Base-by-base conservation (phyloP, 1,139 yeast species). In the Hemisphaericaspora xylofermentans region DNA sequence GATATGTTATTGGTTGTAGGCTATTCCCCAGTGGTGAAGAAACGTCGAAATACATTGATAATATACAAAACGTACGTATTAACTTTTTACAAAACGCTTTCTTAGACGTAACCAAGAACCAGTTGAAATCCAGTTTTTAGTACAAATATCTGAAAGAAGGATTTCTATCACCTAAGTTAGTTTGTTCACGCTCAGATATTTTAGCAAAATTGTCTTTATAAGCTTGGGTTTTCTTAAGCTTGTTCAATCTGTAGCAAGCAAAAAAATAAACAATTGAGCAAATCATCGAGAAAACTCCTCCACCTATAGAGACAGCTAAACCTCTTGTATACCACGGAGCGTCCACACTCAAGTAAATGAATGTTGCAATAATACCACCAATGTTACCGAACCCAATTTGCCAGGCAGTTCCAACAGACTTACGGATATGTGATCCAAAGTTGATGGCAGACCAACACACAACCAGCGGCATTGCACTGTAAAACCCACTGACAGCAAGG, bases 371-470 rank as follows among this genome's bases (percentile, higher is more conserved):
- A 55, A 85, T 84, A 54, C 93, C 94, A 46, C 94, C 94, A 56
- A 84, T 82, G 62, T 86, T 85, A 48, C 93, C 94, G 57, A 84
- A 84, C 2, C 93, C 94, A 50, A 86, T 77, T 54, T 82, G 86
- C 74, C 82, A 81, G 1, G 87, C 88, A 15, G 88, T 78, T 39
- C 86, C 88, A 16, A 84, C 83, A 26, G 85, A 71, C 51, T 83
- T 81, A 58, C 91, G 71, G 42, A 79, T 64, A 57, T 84, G 91
- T 27, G 91, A 88, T 8, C 84, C 78, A 50, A 78, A 76, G 55
- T 83, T 83, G 56, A 84, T 69, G n/a, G 84, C 74, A 13, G 70
- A 69, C 88, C 91, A 82, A 62, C 94, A 84, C 17, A 85, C 81
- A 22, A 84, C 61, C 19, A 83, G 53, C 10, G 94, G 93, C 93